Base-by-base conservation (phyloP, 2,329 filamentous ascomycete genomes). In the Metarhizium sp. region DNA sequence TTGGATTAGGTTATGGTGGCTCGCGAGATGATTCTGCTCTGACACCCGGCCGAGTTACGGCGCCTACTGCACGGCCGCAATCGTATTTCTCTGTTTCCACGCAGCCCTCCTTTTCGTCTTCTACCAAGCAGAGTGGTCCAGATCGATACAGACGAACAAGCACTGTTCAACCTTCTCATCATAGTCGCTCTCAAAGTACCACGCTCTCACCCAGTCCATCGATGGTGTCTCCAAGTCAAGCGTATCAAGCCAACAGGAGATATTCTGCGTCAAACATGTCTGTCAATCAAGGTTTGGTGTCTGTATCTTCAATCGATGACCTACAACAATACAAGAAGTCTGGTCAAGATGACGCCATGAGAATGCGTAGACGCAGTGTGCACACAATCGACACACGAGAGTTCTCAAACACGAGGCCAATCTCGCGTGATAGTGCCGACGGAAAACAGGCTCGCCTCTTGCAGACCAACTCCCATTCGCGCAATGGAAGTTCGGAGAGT, bases 311-410 rank as follows among this genome's bases (percentile, higher is more conserved):
- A 62, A 79, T 80, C 50, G 90, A 95, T 69, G 89, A 94, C 62
- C 82, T 85, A 66, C 80, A 84, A 55, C 66, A 90, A 57, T 75
- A 78, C 63, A 82, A 77, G 56, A 75, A 78, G 55, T 69, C 76
- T 30, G 68, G 73, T n/a, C 71, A 81, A 18, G 90, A 92, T 32
- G 79, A 87, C 40, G 81, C 85, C 10, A 90, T 87, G 71, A 81
- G 89, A 66, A 87, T 91, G 71, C 81, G 91, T 63, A 84, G 91
- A 66, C 84, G 91, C 61, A 96, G 91, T 71, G 81, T 95, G 73
- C 89, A 89, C 61, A 86, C 83, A 18, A 70, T 80, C 58, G 78
- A 82, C 29, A 59, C 60, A 20, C 53, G 59, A 30, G 64, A 69
- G 29, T 54, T 60, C 16, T 52, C 59, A 14, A 61, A 63, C 40